These are phyloP conservation scores for Pseudogymnoascus sp. DNA, from an alignment of 2,329 filamentous ascomycete genomes.

Conservation along the genomic window DNA sequence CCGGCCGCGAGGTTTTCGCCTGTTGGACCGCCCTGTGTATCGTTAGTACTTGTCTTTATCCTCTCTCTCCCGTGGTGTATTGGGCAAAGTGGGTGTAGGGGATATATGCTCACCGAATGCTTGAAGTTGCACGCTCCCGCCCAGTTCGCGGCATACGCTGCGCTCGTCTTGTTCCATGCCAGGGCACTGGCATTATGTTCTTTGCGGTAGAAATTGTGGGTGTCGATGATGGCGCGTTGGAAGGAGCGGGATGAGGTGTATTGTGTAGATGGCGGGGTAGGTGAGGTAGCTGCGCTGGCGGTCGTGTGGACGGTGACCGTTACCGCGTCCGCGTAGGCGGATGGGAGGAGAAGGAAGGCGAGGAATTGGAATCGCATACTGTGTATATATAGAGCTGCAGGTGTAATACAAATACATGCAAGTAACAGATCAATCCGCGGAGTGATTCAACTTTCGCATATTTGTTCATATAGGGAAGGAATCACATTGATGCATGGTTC, in stretches of 20 bases:
- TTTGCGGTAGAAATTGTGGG: conserved; percentile 58
- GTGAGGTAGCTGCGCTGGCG: not conserved
- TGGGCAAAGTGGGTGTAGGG: not conserved
- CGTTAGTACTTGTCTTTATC: not conserved
- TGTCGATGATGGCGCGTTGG: conserved; percentile 50
- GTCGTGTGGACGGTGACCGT: not conserved
- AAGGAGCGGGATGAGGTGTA: conserved; percentile 39
- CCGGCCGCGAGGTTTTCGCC: conserved; percentile 71
- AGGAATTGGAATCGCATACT: not conserved
- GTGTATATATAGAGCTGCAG: not conserved
- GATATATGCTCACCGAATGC: conserved; percentile 39
- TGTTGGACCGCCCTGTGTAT: conserved; percentile 47
- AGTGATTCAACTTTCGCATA: not conserved
- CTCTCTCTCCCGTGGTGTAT: not conserved
- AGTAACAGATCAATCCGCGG: not conserved
- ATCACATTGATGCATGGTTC: not conserved
- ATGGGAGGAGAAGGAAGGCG: not conserved
- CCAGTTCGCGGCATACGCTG: conserved; percentile 46
- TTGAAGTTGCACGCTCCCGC: conserved; percentile 40
- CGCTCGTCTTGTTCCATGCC: conserved; percentile 59
- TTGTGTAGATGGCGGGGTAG: not conserved
- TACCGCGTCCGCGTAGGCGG: not conserved
- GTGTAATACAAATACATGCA: not conserved
- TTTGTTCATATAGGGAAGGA: not conserved
- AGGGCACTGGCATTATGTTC: conserved; percentile 54